Conservation (phyloP, 2,329 filamentous ascomycete species). For the Calonectria pseudoturangicola region DNA sequence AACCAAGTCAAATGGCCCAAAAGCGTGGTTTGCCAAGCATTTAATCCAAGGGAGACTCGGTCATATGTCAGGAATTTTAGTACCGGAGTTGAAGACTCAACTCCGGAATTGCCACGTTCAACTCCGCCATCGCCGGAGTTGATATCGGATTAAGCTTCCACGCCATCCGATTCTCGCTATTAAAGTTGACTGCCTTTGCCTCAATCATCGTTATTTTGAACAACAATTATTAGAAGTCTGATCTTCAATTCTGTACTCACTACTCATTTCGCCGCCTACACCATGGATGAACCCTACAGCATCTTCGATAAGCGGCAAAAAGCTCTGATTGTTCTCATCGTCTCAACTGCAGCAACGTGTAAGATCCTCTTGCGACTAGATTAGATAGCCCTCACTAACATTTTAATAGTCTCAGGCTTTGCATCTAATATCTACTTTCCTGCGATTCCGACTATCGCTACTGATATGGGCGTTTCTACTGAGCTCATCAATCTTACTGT, state of each 20-base stretch:
- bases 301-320: conserved; percentile 71
- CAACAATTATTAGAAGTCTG: not conserved
- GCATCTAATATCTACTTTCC: conserved; percentile 70
- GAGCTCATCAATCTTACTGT: conserved; percentile 65
- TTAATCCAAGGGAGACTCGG: not conserved
- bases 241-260: not conserved
- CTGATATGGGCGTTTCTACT: conserved; percentile 63
- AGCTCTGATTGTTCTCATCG: conserved; percentile 66
- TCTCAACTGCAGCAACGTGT: conserved; percentile 72
- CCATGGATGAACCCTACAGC: conserved; percentile 63
- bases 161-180: not conserved
- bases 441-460: conserved; percentile 65
- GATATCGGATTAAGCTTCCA: not conserved
- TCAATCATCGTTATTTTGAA: not conserved
- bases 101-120: conserved; percentile 14
- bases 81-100: conserved; percentile 22
- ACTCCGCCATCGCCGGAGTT: not conserved
- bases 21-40: not conserved
- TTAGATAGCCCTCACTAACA: not conserved
- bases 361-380: conserved; percentile 40
- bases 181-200: not conserved
- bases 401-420: conserved; percentile 61
- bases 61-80: not conserved
- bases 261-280: not conserved
- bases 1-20: not conserved